A percentile compares a stretch with the other conserved stretches of the same genome.
Evolutionary conservation across 345 rosid genomes (phyloP).

Genomic region (Aegle marmelos): DNA sequence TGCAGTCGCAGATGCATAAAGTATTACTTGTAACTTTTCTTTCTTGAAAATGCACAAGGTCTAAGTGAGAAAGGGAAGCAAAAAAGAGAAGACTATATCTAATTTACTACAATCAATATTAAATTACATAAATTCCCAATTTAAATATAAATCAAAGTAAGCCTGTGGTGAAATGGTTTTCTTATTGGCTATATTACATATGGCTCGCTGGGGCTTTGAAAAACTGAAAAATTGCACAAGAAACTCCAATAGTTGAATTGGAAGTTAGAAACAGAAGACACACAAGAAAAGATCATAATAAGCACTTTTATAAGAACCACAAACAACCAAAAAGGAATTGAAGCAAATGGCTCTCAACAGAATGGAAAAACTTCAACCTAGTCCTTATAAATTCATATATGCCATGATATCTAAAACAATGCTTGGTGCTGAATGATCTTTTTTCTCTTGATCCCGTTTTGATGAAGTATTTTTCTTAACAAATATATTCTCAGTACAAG

Average conservation of each 20-base stretch:
- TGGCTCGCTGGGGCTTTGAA: background rate
- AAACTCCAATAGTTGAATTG: background rate
- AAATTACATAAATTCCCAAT: background rate
- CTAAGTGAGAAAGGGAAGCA: background rate
- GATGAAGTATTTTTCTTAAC: background rate
- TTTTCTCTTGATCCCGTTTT: background rate
- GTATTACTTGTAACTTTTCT: background rate
- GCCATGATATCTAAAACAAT: background rate
- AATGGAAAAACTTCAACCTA: background rate
- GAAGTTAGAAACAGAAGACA: background rate
- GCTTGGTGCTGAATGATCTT: background rate
- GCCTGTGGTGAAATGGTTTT: background rate
- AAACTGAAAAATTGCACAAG: background rate
- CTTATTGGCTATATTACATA: background rate
- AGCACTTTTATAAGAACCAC: background rate
- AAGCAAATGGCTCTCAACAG: background rate
- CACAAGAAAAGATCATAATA: background rate
- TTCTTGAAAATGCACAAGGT: background rate
- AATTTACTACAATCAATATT: background rate
- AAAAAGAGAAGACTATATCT: background rate
- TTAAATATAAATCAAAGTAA: background rate
- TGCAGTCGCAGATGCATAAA: constrained; percentile 30
- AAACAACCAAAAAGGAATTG: background rate
- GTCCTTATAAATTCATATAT: background rate
- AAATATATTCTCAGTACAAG: background rate